Conservation (phyloP, 768 basidiomycete genomes). For the Tulasnella sp. region DNA sequence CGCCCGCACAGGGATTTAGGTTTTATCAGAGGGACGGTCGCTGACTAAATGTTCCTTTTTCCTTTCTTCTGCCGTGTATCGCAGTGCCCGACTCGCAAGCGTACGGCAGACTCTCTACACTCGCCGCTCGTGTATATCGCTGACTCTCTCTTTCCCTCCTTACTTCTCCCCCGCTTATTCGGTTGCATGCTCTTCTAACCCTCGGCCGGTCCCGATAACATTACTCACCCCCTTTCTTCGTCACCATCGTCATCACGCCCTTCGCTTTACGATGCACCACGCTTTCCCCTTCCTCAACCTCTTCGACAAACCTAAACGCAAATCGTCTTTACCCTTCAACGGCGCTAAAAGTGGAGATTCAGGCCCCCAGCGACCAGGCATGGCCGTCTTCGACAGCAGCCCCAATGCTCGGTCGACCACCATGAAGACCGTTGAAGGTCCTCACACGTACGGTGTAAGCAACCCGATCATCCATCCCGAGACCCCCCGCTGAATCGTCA, state of each 20-base stretch:
- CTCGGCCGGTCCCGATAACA: background rate
- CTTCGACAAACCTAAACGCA: background rate
- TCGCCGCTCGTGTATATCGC: background rate
- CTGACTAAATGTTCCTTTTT: background rate
- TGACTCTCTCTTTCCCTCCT: background rate
- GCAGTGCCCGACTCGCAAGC: background rate
- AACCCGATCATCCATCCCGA: background rate
- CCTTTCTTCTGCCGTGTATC: background rate
- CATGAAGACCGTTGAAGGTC: conserved; percentile 60
- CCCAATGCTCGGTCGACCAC: conserved; percentile 70
- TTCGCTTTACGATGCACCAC: background rate
- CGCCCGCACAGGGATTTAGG: too few species aligned
- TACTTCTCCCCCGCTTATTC: background rate
- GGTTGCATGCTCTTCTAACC: background rate
- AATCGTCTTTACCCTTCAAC: background rate
- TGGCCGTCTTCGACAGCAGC: conserved; percentile 11
- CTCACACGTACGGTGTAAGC: conserved; percentile 68
- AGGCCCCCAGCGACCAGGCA: background rate
- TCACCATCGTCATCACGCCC: background rate
- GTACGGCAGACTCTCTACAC: background rate
- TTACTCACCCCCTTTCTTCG: background rate
- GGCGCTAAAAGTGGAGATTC: background rate
- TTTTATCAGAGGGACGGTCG: background rate
- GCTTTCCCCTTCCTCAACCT: background rate
- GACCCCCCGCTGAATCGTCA: background rate